Percentiles rank a stretch among this genome's conserved stretches.
phyloP scores from a whole-genome alignment of 1,139 yeast genomes.

The Casaregolazyma lundiana region DNA sequence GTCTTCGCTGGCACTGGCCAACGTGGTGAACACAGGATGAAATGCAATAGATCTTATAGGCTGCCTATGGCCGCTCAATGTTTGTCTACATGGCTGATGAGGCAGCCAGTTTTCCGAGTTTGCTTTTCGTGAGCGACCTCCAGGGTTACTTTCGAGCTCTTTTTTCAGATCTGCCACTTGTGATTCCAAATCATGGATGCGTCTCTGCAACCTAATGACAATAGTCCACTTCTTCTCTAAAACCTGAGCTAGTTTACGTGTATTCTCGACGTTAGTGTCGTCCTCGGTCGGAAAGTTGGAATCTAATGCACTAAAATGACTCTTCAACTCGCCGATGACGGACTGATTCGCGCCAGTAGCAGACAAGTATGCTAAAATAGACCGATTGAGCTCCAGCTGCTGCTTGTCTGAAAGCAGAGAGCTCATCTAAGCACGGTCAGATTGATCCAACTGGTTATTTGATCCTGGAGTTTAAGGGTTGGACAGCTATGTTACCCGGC shows the following conservation, averaged over 20 bases:
- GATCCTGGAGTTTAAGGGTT: background rate
- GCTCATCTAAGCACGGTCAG: background rate
- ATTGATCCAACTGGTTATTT: background rate
- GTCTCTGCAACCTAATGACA: slow-evolving; percentile 72
- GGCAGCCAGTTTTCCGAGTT: slow-evolving; percentile 64
- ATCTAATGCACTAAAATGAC: slow-evolving; percentile 5
- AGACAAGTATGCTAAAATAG: slow-evolving; percentile 10
- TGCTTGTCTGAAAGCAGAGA: slow-evolving; percentile 19
- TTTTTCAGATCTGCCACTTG: slow-evolving; percentile 42
- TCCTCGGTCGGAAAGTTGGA: slow-evolving; percentile 6
- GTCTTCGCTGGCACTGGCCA: slow-evolving; percentile 68
- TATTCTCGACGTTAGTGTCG: background rate
- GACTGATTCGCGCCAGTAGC: background rate
- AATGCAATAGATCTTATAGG: slow-evolving; percentile 61
- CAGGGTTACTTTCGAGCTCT: slow-evolving; percentile 37
- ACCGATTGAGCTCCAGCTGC: slow-evolving; percentile 17
- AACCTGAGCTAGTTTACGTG: slow-evolving; percentile 24
- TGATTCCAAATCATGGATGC: slow-evolving; percentile 52
- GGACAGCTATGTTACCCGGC: background rate
- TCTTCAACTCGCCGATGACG: background rate
- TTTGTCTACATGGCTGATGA: slow-evolving; percentile 41
- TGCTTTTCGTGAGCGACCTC: slow-evolving; percentile 25
- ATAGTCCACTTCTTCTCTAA: slow-evolving; percentile 89
- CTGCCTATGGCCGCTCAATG: slow-evolving; percentile 53
- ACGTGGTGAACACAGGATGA: slow-evolving; percentile 66